These are phyloP conservation scores for Abrus precatorius DNA, from an alignment of 306 rosid genomes.

Conservation along the genomic window DNA sequence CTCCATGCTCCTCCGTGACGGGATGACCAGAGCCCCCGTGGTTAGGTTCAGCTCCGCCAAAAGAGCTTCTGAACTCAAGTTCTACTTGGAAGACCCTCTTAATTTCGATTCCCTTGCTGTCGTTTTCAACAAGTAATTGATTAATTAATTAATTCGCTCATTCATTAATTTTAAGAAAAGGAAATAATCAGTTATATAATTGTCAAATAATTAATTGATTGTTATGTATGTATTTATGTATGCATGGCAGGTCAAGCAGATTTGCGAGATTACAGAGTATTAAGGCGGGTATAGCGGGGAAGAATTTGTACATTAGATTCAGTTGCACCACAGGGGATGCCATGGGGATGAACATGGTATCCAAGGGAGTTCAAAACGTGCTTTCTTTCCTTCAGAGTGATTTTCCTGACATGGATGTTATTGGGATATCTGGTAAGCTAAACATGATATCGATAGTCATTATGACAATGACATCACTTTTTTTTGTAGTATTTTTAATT, in stretches of 20 bases:
- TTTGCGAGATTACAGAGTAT: slow-evolving; percentile 74
- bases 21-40: slow-evolving; percentile 92
- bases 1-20: slow-evolving; percentile 70
- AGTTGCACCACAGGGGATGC: slow-evolving; percentile 89
- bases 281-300: slow-evolving; percentile 74
- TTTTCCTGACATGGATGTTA: slow-evolving; percentile 93
- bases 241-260: slow-evolving; percentile 73
- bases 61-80: slow-evolving; percentile 81
- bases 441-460: not conserved
- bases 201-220: too few relatives aligned
- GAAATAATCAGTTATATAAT: too few relatives aligned
- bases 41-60: slow-evolving; percentile 73
- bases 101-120: slow-evolving; percentile 70
- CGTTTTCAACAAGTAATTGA: slow-evolving; percentile 73
- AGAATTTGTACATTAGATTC: slow-evolving; percentile 82
- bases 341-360: slow-evolving; percentile 99
- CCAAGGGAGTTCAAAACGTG: slow-evolving; percentile 91
- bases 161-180: not conserved
- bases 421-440: slow-evolving; percentile 76
- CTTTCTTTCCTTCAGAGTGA: slow-evolving; percentile 71
- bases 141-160: not conserved
- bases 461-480: too few relatives aligned
- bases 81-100: slow-evolving; percentile 71
- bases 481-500: too few relatives aligned
- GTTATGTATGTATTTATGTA: too few relatives aligned